Evolutionary conservation across 768 basidiomycete species (phyloP).

Genomic region (Naematelia aurantialba): DNA sequence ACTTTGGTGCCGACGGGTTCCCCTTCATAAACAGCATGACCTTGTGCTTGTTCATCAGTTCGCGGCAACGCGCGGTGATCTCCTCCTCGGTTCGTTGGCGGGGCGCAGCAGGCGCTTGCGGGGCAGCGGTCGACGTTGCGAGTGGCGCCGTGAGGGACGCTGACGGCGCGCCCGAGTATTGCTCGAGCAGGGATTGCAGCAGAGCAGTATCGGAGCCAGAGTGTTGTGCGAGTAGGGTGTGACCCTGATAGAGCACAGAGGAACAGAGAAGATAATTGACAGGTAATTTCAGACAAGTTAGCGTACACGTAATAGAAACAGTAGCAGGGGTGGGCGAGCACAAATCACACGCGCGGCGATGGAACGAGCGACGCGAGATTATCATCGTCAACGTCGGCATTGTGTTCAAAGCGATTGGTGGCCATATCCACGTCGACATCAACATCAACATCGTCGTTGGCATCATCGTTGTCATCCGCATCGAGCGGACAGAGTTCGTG

Average conservation of each 20-base stretch:
- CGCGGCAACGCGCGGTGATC: constrained; percentile 61
- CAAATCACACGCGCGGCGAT: neutral
- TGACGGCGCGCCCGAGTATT: constrained; percentile 55
- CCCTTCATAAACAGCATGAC: constrained; percentile 94
- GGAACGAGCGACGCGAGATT: neutral
- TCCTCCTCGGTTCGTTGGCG: constrained; percentile 60
- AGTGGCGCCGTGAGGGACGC: constrained; percentile 42
- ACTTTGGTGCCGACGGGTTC: constrained; percentile 68
- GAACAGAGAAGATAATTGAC: neutral
- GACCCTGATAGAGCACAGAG: constrained; percentile 61
- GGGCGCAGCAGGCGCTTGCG: constrained; percentile 23
- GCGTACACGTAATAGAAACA: neutral
- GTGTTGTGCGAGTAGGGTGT: constrained; percentile 73
- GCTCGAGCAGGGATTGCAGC: constrained; percentile 62
- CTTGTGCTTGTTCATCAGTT: constrained; percentile 71
- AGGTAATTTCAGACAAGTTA: neutral
- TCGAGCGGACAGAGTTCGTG: constrained; percentile 1
- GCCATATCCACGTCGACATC: neutral
- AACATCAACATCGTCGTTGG: neutral
- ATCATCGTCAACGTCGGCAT: constrained; percentile 4
- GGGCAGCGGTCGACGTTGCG: constrained; percentile 36
- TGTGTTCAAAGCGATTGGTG: neutral
- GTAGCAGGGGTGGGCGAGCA: no score
- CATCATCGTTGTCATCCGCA: neutral
- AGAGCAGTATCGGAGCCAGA: constrained; percentile 71